phyloP scores from a whole-genome alignment of 176 grass and related monocot species.

The Carex scoparia region DNA sequence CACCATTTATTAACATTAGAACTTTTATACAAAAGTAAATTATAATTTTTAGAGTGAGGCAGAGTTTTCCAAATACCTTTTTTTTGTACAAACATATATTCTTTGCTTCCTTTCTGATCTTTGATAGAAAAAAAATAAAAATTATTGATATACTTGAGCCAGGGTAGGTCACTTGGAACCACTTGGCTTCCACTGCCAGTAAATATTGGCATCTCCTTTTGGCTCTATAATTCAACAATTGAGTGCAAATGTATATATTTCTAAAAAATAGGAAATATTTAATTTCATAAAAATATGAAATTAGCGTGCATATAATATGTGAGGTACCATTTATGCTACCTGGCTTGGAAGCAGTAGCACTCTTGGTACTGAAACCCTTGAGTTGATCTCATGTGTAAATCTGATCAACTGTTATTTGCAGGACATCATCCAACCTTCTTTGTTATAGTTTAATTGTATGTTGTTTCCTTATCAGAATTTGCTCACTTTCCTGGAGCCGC shows the following conservation, averaged over 20 bases:
- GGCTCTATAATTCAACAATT: neutral
- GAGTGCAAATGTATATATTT: neutral
- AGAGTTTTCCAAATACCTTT: neutral
- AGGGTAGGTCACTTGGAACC: neutral
- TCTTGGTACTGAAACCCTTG: neutral
- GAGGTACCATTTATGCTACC: neutral
- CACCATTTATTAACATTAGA: neutral
- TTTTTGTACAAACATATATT: neutral
- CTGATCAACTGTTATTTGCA: neutral
- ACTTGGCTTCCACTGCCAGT: neutral
- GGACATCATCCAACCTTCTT: neutral
- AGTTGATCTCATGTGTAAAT: neutral
- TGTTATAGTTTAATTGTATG: constrained; percentile 13
- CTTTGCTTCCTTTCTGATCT: neutral
- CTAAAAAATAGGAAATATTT: neutral
- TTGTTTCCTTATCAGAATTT: constrained; percentile 54
- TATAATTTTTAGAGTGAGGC: neutral
- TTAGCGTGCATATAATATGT: neutral
- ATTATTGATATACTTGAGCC: neutral
- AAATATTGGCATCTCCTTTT: neutral
- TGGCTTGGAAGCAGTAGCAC: neutral
- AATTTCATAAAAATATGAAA: neutral
- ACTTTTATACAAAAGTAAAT: neutral
- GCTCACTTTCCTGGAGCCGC: constrained; percentile 83
- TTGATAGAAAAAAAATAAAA: neutral